A percentile compares a stretch with the other conserved stretches of the same genome.
Evolutionary conservation across 345 rosid genomes (phyloP).

Genomic region (Brassica cretica): DNA sequence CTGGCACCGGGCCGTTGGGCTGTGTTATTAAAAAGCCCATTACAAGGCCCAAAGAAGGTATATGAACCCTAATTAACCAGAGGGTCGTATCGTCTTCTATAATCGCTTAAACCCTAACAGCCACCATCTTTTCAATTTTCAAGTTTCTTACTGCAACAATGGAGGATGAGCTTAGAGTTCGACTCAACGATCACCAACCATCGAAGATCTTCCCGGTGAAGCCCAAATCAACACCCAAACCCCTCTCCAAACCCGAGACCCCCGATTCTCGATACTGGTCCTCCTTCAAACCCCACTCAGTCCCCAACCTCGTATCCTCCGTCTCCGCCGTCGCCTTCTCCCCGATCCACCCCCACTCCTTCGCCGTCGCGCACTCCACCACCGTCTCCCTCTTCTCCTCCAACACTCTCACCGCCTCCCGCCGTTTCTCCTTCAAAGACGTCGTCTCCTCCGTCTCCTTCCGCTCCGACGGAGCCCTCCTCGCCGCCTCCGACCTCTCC

Average conservation of each 20-base stretch:
- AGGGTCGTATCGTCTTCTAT: background rate
- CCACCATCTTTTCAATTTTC: background rate
- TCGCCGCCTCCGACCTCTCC: constrained; percentile 84
- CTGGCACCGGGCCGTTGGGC: background rate
- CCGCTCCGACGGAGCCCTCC: constrained; percentile 36
- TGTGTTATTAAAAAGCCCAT: background rate
- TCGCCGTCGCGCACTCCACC: constrained; percentile 78
- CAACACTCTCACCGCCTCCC: constrained; percentile 46
- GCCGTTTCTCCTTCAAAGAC: constrained; percentile 67
- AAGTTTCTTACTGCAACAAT: background rate
- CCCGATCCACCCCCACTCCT: constrained; percentile 50
- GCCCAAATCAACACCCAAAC: constrained; percentile 66
- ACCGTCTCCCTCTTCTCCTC: constrained; percentile 66
- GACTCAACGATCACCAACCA: constrained; percentile 33
- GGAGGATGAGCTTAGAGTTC: constrained; percentile 40
- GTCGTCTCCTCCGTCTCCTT: constrained; percentile 77
- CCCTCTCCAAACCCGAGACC: constrained; percentile 57
- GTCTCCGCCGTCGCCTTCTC: constrained; percentile 71
- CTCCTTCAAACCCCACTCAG: constrained; percentile 69
- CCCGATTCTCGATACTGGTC: constrained; percentile 88
- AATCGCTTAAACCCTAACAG: background rate
- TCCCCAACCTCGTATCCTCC: constrained; percentile 57
- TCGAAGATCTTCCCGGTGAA: constrained; percentile 60
- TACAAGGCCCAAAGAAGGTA: background rate
- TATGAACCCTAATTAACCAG: background rate